phyloP scores from a whole-genome alignment of 169 alveolate genomes.

The Plasmodium gallinaceum region DNA sequence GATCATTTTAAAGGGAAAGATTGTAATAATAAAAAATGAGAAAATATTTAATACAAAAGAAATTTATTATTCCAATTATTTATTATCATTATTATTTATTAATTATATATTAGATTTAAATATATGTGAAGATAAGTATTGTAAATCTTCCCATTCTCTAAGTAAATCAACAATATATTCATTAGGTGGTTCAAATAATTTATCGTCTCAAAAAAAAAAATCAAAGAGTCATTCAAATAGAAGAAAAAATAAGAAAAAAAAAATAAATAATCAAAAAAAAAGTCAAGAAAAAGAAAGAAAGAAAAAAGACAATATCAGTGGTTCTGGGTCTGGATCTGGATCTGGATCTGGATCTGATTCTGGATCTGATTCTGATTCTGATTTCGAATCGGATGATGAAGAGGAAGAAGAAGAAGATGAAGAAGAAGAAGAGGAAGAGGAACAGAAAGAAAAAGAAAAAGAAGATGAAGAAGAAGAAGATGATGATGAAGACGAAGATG shows the following conservation, averaged over 20 bases:
- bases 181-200: conserved; percentile 13
- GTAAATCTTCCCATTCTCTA: not conserved
- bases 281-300: conserved; percentile 20
- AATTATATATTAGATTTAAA: not conserved
- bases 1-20: not conserved
- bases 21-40: not conserved
- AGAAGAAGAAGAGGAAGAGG: not conserved
- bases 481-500: not conserved
- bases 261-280: conserved; percentile 25
- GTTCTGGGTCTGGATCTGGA: conserved; percentile 28
- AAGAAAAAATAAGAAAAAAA: conserved; percentile 25
- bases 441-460: not conserved
- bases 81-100: not conserved
- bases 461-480: conserved; percentile 8
- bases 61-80: not conserved
- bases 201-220: conserved; percentile 8
- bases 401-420: conserved; percentile 20
- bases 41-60: not conserved
- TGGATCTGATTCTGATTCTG: conserved; percentile 50
- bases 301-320: conserved; percentile 5
- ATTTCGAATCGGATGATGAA: conserved; percentile 24
- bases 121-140: not conserved
- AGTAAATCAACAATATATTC: not conserved
- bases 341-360: conserved; percentile 17
- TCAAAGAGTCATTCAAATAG: conserved; percentile 3